Conservation (phyloP, 352 stramenopile species). For the Phytophthora brassicae region DNA sequence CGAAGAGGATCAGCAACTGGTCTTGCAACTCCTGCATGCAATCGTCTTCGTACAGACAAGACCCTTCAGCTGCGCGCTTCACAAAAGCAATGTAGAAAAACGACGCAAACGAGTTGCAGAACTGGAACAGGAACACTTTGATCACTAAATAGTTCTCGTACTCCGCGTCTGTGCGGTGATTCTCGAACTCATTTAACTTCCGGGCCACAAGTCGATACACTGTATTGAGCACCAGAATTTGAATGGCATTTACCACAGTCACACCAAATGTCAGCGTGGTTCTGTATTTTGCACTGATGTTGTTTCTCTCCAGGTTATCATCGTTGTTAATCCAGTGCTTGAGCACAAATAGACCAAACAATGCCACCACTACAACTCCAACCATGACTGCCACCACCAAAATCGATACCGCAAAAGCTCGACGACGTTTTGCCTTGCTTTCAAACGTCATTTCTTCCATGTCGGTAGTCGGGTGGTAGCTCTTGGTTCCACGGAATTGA, state of each 20-base stretch:
- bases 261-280: constrained; percentile 45
- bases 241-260: constrained; percentile 79
- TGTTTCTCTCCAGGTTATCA: constrained; percentile 29
- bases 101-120: constrained; percentile 97
- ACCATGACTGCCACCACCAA: constrained; percentile 78
- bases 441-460: constrained; percentile 68
- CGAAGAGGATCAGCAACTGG: constrained; percentile 91
- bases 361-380: constrained; percentile 63
- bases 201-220: constrained; percentile 90
- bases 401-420: constrained; percentile 56
- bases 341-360: constrained; percentile 69
- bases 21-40: constrained; percentile 90
- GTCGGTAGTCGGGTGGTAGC: constrained; percentile 68
- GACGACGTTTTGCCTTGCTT: constrained; percentile 56
- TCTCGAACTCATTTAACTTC: constrained; percentile 94
- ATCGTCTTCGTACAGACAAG: constrained; percentile 81
- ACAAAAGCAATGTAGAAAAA: constrained; percentile 95
- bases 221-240: constrained; percentile 94
- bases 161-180: constrained; percentile 88
- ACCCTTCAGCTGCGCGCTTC: constrained; percentile 51
- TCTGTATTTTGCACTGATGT: constrained; percentile 46
- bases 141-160: constrained; percentile 94
- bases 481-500: constrained; percentile 82
- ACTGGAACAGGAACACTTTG: constrained; percentile 99
- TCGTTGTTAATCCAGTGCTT: constrained; percentile 75